A percentile compares a stretch with the other conserved stretches of the same genome.
Conservation (phyloP, 1,284 basidiomycete genomes). For the Pseudozyma hubeiensis region DNA sequence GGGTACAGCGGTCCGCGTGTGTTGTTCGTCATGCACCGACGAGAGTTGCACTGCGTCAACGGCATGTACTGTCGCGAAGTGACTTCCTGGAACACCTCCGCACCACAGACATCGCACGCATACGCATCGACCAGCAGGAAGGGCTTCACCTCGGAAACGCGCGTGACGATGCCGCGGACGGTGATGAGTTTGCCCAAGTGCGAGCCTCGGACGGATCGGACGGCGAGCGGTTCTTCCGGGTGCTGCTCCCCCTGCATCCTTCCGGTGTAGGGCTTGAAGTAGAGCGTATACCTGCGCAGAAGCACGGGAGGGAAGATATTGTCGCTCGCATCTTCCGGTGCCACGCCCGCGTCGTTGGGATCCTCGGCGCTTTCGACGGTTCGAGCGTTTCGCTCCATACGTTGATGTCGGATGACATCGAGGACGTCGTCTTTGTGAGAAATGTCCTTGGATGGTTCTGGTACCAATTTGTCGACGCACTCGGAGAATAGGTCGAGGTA, state of each 20-base stretch:
- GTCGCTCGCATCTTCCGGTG: conserved; percentile 40
- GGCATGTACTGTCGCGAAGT: conserved; percentile 92
- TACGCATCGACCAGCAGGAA: conserved; percentile 97
- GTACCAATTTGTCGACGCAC: conserved; percentile 79
- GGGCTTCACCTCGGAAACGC: conserved; percentile 98
- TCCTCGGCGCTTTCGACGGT: conserved; percentile 71
- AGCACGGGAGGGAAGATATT: conserved; percentile 79
- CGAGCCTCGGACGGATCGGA: conserved; percentile 85
- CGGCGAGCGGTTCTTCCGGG: conserved; percentile 75
- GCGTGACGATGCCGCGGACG: conserved; percentile 95
- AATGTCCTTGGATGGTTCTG: conserved; percentile 86
- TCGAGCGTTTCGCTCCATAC: conserved; percentile 85
- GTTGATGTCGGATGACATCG: conserved; percentile 76
- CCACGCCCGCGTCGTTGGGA: conserved; percentile 31
- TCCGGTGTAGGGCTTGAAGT: conserved; percentile 83
- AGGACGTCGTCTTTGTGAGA: conserved; percentile 73
- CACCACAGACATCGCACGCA: conserved; percentile 97
- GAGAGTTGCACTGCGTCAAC: conserved; percentile 78
- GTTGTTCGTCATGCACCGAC: conserved; percentile 86
- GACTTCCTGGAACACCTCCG: conserved; percentile 98
- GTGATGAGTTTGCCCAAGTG: conserved; percentile 93
- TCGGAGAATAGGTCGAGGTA: conserved; percentile 91
- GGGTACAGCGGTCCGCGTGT: conserved; percentile 92
- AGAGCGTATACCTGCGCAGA: conserved; percentile 92
- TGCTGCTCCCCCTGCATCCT: background rate